Conservation (phyloP, 768 basidiomycete genomes). For the Cantharellus cinnabarinus region DNA sequence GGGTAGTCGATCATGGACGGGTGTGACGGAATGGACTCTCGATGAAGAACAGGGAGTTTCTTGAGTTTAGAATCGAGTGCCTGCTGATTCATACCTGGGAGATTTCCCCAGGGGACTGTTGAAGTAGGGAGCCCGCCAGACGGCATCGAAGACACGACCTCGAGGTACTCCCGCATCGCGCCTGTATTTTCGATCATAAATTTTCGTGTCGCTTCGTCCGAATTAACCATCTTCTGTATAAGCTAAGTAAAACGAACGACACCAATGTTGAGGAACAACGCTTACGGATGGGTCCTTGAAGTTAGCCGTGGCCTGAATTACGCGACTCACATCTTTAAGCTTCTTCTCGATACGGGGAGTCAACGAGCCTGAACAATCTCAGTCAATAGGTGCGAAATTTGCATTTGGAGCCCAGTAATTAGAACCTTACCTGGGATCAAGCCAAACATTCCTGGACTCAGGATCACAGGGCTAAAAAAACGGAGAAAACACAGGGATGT, state of each 20-base stretch:
- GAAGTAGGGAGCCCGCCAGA: neutral
- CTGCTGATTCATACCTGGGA: neutral
- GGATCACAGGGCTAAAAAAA: constrained; percentile 75
- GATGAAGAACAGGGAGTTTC: constrained; percentile 34
- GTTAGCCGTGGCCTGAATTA: constrained; percentile 78
- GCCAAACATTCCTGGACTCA: constrained; percentile 73
- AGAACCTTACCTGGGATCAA: constrained; percentile 40
- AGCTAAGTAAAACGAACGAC: neutral
- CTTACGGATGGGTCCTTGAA: constrained; percentile 38
- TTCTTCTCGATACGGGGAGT: constrained; percentile 49
- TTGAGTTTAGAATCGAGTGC: constrained; percentile 6
- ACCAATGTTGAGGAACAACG: constrained; percentile 1
- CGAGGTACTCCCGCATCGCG: constrained; percentile 56
- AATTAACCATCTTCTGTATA: constrained; percentile 25
- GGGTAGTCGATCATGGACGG: constrained; percentile 64
- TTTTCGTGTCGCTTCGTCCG: constrained; percentile 61
- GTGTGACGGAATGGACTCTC: constrained; percentile 50
- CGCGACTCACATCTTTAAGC: constrained; percentile 69
- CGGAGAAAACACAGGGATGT: constrained; percentile 80
- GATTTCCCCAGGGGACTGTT: neutral
- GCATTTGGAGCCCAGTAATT: neutral
- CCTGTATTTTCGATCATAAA: constrained; percentile 46
- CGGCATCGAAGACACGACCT: constrained; percentile 9
- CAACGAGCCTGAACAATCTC: constrained; percentile 30
- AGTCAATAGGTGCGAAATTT: neutral